Conservation (phyloP, 2,329 filamentous ascomycete species). For the Chaetomiaceae sp. region DNA sequence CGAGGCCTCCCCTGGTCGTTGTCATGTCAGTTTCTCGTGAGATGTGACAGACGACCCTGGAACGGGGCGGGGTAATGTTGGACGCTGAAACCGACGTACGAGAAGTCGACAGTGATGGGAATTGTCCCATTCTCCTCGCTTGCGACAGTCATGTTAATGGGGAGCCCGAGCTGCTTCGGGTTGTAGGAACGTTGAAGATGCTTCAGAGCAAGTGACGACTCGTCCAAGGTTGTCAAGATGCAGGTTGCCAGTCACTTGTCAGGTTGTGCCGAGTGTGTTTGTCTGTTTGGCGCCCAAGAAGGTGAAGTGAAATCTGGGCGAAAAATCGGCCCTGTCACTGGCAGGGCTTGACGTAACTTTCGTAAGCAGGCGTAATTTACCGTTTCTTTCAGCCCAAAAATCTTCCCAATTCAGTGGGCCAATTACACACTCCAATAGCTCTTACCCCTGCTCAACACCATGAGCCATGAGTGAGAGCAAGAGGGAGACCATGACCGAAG, state of each 20-base stretch:
- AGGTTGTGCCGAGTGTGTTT: too few species aligned
- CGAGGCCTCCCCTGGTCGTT: constrained; percentile 71
- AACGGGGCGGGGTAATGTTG: neutral
- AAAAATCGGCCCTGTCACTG: too few species aligned
- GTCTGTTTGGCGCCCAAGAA: too few species aligned
- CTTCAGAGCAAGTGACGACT: too few species aligned
- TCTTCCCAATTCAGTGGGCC: neutral
- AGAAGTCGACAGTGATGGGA: constrained; percentile 68
- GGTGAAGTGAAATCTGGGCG: too few species aligned
- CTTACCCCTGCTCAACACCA: constrained; percentile 9
- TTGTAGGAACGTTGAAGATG: neutral
- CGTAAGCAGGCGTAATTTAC: neutral
- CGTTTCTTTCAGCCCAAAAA: neutral
- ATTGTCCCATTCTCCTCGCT: constrained; percentile 35
- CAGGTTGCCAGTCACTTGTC: too few species aligned
- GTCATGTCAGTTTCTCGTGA: neutral
- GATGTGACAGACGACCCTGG: neutral
- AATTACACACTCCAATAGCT: neutral
- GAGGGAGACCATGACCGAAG: constrained; percentile 22
- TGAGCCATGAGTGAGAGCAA: constrained; percentile 1
- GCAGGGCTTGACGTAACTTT: too few species aligned
- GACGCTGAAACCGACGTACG: constrained; percentile 34
- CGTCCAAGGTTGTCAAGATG: too few species aligned
- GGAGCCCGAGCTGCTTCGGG: neutral
- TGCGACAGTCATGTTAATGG: constrained; percentile 14